phyloP scores from a whole-genome alignment of 768 basidiomycete genomes.

The Tubosaeta sp. region DNA sequence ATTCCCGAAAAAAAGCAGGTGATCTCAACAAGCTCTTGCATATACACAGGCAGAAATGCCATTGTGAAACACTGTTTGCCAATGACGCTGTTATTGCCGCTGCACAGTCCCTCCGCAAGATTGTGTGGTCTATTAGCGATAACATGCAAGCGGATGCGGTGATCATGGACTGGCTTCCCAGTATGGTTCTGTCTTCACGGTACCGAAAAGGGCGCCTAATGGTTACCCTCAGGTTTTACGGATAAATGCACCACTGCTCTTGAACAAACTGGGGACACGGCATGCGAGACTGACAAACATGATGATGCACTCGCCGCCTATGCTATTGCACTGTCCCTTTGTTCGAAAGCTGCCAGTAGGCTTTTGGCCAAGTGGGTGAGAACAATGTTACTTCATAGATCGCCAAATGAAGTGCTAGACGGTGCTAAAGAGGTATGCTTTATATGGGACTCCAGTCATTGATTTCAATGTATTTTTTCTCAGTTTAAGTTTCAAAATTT shows the following conservation, averaged over 20 bases:
- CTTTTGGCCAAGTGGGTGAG: neutral
- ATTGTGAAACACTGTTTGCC: conserved; percentile 2
- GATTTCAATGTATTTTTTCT: neutral
- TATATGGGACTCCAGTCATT: too few relatives aligned
- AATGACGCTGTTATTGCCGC: neutral
- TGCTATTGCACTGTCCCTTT: neutral
- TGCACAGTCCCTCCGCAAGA: neutral
- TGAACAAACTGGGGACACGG: neutral
- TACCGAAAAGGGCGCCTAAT: neutral
- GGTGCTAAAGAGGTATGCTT: neutral
- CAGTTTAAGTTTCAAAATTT: conserved; percentile 1
- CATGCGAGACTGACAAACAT: neutral
- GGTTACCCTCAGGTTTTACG: neutral
- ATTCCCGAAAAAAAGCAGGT: neutral
- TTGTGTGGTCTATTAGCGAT: neutral
- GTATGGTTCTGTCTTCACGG: neutral
- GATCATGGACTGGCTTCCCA: conserved; percentile 1
- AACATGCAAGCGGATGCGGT: neutral
- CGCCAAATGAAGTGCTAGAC: neutral
- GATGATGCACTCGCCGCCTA: neutral
- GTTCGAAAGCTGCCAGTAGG: neutral
- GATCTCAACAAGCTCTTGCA: neutral
- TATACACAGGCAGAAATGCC: conserved; percentile 4
- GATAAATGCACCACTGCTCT: neutral
- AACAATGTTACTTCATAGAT: neutral